phyloP scores from a whole-genome alignment of 768 basidiomycete genomes.

The Pisolithus microcarpus region DNA sequence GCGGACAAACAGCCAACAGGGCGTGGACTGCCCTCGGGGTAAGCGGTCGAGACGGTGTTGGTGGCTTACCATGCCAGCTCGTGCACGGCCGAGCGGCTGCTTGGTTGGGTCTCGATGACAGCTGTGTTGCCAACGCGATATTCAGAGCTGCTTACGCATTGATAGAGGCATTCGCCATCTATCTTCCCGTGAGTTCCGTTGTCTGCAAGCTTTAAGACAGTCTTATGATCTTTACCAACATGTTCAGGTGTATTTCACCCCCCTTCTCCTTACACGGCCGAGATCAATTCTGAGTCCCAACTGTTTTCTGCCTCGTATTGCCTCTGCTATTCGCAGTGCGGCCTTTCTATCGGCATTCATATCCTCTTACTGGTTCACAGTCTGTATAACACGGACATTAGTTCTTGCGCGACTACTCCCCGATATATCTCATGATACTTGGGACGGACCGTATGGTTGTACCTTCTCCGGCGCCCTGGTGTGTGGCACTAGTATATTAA shows the following conservation, averaged over 20 bases:
- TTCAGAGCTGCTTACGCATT: slow-evolving; percentile 54
- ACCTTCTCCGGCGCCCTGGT: slow-evolving; percentile 57
- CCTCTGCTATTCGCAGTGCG: slow-evolving; percentile 57
- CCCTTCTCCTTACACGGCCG: slow-evolving; percentile 55
- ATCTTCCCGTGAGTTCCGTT: slow-evolving; percentile 54
- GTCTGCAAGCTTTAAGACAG: too few relatives aligned
- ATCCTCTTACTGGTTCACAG: slow-evolving; percentile 59
- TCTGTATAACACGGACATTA: slow-evolving; percentile 64
- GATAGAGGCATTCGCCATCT: slow-evolving; percentile 54
- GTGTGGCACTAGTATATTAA: slow-evolving; percentile 73
- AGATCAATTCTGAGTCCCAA: slow-evolving; percentile 40
- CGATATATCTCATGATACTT: slow-evolving; percentile 64
- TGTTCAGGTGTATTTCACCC: slow-evolving; percentile 60
- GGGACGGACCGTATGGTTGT: slow-evolving; percentile 72
- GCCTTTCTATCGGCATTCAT: slow-evolving; percentile 69
- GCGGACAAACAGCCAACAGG: slow-evolving; percentile 44
- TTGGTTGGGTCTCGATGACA: slow-evolving; percentile 40
- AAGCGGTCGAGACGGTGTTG: slow-evolving; percentile 43
- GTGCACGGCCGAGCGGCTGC: slow-evolving; percentile 55
- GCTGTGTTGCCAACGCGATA: slow-evolving; percentile 53
- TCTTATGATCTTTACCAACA: background rate
- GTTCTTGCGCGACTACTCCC: slow-evolving; percentile 59
- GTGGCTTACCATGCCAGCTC: slow-evolving; percentile 71
- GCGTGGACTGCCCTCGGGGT: slow-evolving; percentile 56
- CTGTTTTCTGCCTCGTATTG: slow-evolving; percentile 33